Conservation (phyloP, 2,329 filamentous ascomycete genomes). For the Didymella pomorum region DNA sequence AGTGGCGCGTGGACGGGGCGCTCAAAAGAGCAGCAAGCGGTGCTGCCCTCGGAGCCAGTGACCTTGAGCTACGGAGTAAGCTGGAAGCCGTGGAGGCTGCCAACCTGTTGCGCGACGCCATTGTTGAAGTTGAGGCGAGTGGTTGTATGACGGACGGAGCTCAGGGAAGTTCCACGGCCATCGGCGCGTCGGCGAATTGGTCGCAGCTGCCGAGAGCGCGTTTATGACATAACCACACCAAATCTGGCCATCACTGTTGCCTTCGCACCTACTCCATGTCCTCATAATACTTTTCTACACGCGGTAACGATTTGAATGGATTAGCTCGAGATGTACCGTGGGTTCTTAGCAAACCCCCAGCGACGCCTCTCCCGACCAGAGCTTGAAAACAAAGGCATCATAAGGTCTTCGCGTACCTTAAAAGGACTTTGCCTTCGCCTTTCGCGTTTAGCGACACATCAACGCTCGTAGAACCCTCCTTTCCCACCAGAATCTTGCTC, state of each 20-base stretch:
- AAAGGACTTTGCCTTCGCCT: too few relatives aligned
- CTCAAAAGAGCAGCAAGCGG: conserved; percentile 33
- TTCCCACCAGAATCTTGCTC: too few relatives aligned
- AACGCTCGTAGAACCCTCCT: too few relatives aligned
- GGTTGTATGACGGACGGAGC: conserved; percentile 33
- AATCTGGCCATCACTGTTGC: neutral
- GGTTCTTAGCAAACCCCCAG: too few relatives aligned
- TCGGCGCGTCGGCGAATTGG: conserved; percentile 20
- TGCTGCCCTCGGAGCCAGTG: conserved; percentile 28
- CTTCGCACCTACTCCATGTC: neutral
- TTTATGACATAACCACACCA: conserved; percentile 32
- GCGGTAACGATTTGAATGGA: too few relatives aligned
- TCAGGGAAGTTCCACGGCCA: conserved; percentile 26
- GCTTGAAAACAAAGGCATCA: too few relatives aligned
- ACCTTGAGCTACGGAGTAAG: conserved; percentile 35
- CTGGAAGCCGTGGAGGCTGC: conserved; percentile 42
- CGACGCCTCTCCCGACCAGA: too few relatives aligned
- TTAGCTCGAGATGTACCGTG: neutral
- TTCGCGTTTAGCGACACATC: too few relatives aligned
- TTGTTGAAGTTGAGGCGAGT: conserved; percentile 31
- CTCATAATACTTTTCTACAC: neutral
- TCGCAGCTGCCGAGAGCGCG: conserved; percentile 22
- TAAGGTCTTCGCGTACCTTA: too few relatives aligned
- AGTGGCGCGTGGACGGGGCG: conserved; percentile 35
- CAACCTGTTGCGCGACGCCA: conserved; percentile 48